Percentiles rank a stretch among this genome's conserved stretches.
phyloP scores from a whole-genome alignment of 768 basidiomycete genomes.

The Cystoderma amianthinum region DNA sequence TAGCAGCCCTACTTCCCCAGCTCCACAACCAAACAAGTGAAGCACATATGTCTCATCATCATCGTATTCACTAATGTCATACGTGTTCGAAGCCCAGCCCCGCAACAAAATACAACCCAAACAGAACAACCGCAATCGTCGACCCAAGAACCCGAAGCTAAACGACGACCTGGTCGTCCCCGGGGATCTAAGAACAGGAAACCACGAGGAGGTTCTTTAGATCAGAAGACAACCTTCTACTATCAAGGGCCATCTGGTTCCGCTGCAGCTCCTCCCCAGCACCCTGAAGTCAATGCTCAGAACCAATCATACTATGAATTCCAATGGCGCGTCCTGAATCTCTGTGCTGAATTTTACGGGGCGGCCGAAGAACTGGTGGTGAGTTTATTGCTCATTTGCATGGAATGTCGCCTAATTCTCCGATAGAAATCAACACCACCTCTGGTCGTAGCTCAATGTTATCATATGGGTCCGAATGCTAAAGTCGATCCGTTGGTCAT shows the following conservation, averaged over 20 bases:
- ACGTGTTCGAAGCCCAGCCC: too few species aligned
- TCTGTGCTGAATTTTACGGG: slow-evolving; percentile 82
- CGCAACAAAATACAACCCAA: too few species aligned
- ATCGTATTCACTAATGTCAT: too few species aligned
- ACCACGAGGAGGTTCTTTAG: slow-evolving; percentile 26
- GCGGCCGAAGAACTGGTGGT: slow-evolving; percentile 83
- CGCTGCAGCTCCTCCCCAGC: slow-evolving; percentile 28
- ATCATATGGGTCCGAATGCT: slow-evolving; percentile 61
- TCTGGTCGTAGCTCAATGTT: slow-evolving; percentile 73
- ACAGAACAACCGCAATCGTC: slow-evolving; percentile 20
- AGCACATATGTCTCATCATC: too few species aligned
- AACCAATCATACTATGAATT: slow-evolving; percentile 82
- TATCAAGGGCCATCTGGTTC: slow-evolving; percentile 29
- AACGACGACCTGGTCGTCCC: slow-evolving; percentile 74
- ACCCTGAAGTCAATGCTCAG: slow-evolving; percentile 48
- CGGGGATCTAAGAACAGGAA: slow-evolving; percentile 74
- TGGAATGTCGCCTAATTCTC: slow-evolving; percentile 5
- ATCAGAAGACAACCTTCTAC: slow-evolving; percentile 36
- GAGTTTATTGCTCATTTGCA: slow-evolving; percentile 22
- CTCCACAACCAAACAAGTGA: slow-evolving; percentile 13
- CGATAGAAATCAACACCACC: slow-evolving; percentile 53
- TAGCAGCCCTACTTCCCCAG: slow-evolving; percentile 28
- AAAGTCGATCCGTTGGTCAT: slow-evolving; percentile 71
- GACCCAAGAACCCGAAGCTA: slow-evolving; percentile 34
- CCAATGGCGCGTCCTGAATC: slow-evolving; percentile 76